phyloP scores from a whole-genome alignment of 192 early-diverging fungal species.

The Ambispora gerdemannii region DNA sequence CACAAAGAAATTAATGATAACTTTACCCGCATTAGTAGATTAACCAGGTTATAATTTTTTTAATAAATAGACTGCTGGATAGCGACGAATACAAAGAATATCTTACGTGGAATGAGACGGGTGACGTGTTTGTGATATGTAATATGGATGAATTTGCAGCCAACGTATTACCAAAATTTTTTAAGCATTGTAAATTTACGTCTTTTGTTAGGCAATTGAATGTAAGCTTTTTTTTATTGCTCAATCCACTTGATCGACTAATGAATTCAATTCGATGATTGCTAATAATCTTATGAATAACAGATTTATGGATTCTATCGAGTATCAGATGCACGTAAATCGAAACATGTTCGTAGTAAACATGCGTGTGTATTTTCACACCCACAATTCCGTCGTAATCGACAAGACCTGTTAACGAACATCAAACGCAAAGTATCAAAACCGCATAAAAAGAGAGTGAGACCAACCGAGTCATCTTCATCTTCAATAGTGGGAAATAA shows the following conservation, averaged over 20 bases:
- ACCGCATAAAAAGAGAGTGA: constrained; percentile 30
- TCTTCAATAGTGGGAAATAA: not conserved
- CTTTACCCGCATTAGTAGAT: too few relatives aligned
- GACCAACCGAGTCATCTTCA: not conserved
- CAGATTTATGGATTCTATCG: constrained; percentile 51
- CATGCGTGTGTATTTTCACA: constrained; percentile 47
- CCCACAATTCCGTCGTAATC: constrained; percentile 40
- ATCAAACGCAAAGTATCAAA: constrained; percentile 42
- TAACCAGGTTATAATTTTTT: too few relatives aligned
- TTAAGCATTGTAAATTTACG: constrained; percentile 52
- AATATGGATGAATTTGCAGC: constrained; percentile 41
- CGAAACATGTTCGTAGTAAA: constrained; percentile 43
- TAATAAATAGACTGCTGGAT: constrained; percentile 15
- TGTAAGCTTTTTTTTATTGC: constrained; percentile 36
- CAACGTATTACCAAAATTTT: constrained; percentile 43
- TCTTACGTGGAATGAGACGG: constrained; percentile 27
- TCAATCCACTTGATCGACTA: too few relatives aligned
- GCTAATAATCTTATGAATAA: not conserved
- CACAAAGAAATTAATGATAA: too few relatives aligned
- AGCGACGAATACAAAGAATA: constrained; percentile 30
- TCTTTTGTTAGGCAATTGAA: constrained; percentile 50
- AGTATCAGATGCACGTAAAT: constrained; percentile 49
- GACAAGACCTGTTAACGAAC: constrained; percentile 41
- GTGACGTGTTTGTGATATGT: constrained; percentile 30
- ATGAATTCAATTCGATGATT: too few relatives aligned